These are phyloP conservation scores for Podaxis pistillaris DNA, from an alignment of 768 basidiomycete species.

Conservation along the genomic window DNA sequence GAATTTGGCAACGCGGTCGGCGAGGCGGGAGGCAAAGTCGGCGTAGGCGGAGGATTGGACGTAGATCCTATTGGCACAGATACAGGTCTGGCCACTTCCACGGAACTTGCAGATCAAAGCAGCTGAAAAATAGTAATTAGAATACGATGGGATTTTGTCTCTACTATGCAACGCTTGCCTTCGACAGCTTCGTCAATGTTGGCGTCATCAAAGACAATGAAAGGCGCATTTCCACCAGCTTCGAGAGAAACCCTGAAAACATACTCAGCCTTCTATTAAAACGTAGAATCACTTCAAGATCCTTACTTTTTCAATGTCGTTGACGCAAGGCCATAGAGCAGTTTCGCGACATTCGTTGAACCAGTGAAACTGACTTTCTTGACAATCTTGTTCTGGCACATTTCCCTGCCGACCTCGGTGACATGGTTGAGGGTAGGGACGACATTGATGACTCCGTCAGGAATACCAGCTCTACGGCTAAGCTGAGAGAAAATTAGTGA, in stretches of 20 bases:
- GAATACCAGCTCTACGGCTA: slow-evolving; percentile 85
- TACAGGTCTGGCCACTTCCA: slow-evolving; percentile 76
- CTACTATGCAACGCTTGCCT: slow-evolving; percentile 39
- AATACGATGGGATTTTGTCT: background rate
- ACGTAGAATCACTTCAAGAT: background rate
- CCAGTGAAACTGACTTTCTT: slow-evolving; percentile 94
- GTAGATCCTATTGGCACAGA: slow-evolving; percentile 89
- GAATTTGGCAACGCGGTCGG: slow-evolving; percentile 78
- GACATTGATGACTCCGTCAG: slow-evolving; percentile 93
- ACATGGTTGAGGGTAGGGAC: slow-evolving; percentile 88
- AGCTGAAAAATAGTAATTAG: slow-evolving; percentile 34
- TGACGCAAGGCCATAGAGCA: slow-evolving; percentile 69
- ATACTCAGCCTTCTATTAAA: slow-evolving; percentile 1
- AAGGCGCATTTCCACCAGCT: slow-evolving; percentile 92
- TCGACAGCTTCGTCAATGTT: slow-evolving; percentile 90
- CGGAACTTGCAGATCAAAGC: slow-evolving; percentile 82
- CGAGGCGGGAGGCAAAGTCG: slow-evolving; percentile 85
- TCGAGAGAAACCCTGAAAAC: slow-evolving; percentile 64
- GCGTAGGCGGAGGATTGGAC: slow-evolving; percentile 92
- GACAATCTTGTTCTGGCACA: slow-evolving; percentile 85
- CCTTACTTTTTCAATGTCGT: slow-evolving; percentile 80
- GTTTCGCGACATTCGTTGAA: slow-evolving; percentile 77
- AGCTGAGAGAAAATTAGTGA: slow-evolving; percentile 44
- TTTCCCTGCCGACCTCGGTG: slow-evolving; percentile 84
- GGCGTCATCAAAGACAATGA: slow-evolving; percentile 97